Percentiles rank a stretch among this genome's conserved stretches.
These are phyloP conservation scores for Fraxinus americana DNA, from an alignment of 257 asterid genomes.

Conservation along the genomic window DNA sequence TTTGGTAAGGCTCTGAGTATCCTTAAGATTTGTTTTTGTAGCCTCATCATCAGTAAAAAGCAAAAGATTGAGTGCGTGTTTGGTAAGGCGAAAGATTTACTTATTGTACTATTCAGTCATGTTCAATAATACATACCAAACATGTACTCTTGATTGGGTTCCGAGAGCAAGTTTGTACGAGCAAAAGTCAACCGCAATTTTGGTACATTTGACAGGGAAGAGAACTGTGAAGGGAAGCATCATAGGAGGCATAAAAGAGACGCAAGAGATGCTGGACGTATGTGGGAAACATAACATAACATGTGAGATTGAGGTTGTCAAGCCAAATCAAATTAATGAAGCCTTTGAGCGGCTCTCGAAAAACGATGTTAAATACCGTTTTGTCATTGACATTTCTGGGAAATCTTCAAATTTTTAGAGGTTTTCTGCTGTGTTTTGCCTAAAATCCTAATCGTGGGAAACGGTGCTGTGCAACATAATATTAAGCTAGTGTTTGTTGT, in stretches of 20 bases:
- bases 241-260: slow-evolving; percentile 76
- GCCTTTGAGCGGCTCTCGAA: slow-evolving; percentile 63
- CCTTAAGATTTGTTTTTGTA: neutral
- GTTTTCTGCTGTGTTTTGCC: neutral
- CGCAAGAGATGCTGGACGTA: slow-evolving; percentile 80
- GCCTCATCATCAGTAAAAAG: neutral
- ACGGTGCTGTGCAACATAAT: no score
- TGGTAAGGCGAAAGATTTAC: no score
- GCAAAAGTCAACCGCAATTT: neutral
- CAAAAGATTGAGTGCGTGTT: neutral
- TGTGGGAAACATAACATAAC: slow-evolving; percentile 64
- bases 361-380: slow-evolving; percentile 85
- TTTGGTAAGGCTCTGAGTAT: slow-evolving; percentile 46
- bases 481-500: no score
- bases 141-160: neutral
- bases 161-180: neutral
- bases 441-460: no score
- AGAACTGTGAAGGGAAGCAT: slow-evolving; percentile 85
- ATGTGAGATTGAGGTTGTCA: slow-evolving; percentile 68
- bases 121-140: no score
- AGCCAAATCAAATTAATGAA: slow-evolving; percentile 48
- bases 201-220: slow-evolving; percentile 44
- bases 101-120: no score
- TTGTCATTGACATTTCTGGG: slow-evolving; percentile 67
- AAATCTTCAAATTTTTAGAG: slow-evolving; percentile 28